Conservation (phyloP, 108 stramenopile species). For the Fragilaria crotonensis region DNA sequence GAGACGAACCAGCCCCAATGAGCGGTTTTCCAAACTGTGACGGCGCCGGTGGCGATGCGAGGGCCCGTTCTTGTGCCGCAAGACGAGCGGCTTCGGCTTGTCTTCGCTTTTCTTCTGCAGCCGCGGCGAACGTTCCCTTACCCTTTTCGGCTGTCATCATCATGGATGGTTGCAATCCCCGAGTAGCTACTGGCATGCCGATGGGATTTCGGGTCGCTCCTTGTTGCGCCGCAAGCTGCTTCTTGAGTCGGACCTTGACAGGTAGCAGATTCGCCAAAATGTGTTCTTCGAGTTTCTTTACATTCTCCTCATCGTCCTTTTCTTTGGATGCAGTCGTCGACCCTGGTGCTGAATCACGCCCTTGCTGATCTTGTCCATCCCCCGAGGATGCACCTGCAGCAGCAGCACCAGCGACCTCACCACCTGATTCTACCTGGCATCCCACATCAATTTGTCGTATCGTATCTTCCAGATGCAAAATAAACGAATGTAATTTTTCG, state of each 20-base stretch:
- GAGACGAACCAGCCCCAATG: slow-evolving; percentile 37
- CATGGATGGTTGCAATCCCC: slow-evolving; percentile 43
- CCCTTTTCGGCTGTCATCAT: slow-evolving; percentile 47
- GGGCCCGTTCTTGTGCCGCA: slow-evolving; percentile 23
- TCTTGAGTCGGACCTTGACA: slow-evolving; percentile 72
- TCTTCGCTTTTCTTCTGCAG: slow-evolving; percentile 53
- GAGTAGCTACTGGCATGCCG: slow-evolving; percentile 50
- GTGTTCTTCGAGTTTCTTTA: slow-evolving; percentile 78
- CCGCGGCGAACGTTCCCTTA: slow-evolving; percentile 56
- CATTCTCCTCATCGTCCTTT: slow-evolving; percentile 66
- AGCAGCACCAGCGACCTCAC: slow-evolving; percentile 5
- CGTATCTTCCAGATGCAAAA: slow-evolving; percentile 74
- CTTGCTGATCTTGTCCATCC: slow-evolving; percentile 12
- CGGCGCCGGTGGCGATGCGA: slow-evolving; percentile 13
- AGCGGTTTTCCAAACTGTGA: slow-evolving; percentile 59
- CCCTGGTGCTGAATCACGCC: slow-evolving; percentile 28
- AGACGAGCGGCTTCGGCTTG: slow-evolving; percentile 32
- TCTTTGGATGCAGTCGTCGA: slow-evolving; percentile 40
- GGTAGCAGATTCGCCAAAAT: slow-evolving; percentile 76
- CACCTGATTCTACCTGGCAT: slow-evolving; percentile 32
- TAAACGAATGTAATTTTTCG: slow-evolving; percentile 82
- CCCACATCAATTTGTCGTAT: slow-evolving; percentile 66
- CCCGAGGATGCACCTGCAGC: not conserved
- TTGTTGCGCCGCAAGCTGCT: slow-evolving; percentile 78
- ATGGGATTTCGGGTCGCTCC: slow-evolving; percentile 72